Conservation (phyloP, 2,329 filamentous ascomycete genomes). For the Diatrype stigma region DNA sequence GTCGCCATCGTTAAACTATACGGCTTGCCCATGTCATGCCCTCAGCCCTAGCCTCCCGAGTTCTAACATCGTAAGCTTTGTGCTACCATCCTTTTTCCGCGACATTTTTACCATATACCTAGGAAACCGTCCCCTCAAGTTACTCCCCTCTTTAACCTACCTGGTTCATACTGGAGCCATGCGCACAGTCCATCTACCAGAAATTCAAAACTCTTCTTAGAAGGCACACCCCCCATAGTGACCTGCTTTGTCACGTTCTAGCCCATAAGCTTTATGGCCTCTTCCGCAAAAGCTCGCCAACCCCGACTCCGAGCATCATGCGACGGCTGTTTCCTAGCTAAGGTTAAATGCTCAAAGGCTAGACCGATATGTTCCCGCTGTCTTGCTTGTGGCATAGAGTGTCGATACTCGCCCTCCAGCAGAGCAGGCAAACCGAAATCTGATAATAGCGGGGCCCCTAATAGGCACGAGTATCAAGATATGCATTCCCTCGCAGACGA, state of each 20-base stretch:
- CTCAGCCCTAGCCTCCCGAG: conserved; percentile 9
- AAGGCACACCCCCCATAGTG: background rate
- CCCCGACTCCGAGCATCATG: conserved; percentile 45
- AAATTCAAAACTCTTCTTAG: conserved; percentile 2
- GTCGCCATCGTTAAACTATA: background rate
- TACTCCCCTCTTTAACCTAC: conserved; percentile 12
- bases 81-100: conserved; percentile 11
- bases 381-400: conserved; percentile 44
- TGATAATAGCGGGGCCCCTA: conserved; percentile 17
- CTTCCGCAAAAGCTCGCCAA: conserved; percentile 31
- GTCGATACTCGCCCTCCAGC: conserved; percentile 49
- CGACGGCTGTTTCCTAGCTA: conserved; percentile 52
- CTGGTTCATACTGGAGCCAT: conserved; percentile 4
- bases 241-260: background rate
- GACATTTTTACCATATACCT: no score
- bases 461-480: conserved; percentile 17
- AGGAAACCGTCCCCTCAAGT: conserved; percentile 6
- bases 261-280: conserved; percentile 12
- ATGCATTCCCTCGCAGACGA: conserved; percentile 20
- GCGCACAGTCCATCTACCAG: conserved; percentile 5
- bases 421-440: conserved; percentile 46
- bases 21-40: conserved; percentile 9
- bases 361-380: conserved; percentile 51
- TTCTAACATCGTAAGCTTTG: conserved; percentile 18
- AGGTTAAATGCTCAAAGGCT: conserved; percentile 53